Evolutionary conservation across 306 rosid genomes (phyloP).

Genomic region (Geum urbanum): DNA sequence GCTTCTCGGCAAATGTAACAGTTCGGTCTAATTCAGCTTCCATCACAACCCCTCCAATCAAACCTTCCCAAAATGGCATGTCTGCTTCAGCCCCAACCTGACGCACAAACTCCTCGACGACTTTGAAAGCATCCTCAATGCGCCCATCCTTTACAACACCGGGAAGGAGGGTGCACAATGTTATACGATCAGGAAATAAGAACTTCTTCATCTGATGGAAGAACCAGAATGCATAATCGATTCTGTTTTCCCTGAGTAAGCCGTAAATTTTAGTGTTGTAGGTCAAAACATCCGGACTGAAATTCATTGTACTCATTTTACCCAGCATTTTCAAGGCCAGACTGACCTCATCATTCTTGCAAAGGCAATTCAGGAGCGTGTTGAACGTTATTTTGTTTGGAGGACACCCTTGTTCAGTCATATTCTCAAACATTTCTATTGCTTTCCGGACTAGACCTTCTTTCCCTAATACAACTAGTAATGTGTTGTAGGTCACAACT

Average conservation of each 20-base stretch:
- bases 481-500: slow-evolving; percentile 86
- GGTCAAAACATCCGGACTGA: slow-evolving; percentile 76
- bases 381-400: slow-evolving; percentile 80
- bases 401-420: slow-evolving; percentile 66
- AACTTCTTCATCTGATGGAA: slow-evolving; percentile 92
- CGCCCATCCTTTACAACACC: slow-evolving; percentile 54
- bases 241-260: slow-evolving; percentile 58
- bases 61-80: slow-evolving; percentile 64
- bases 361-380: slow-evolving; percentile 73
- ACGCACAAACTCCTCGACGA: slow-evolving; percentile 45
- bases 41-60: slow-evolving; percentile 64
- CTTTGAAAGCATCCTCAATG: slow-evolving; percentile 60
- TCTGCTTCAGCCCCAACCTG: slow-evolving; percentile 38
- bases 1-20: slow-evolving; percentile 60
- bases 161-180: slow-evolving; percentile 85
- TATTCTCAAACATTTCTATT: slow-evolving; percentile 62
- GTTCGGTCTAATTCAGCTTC: slow-evolving; percentile 57
- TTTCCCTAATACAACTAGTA: slow-evolving; percentile 77
- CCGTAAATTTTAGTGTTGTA: slow-evolving; percentile 85
- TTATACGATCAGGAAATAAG: slow-evolving; percentile 74
- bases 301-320: slow-evolving; percentile 65
- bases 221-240: slow-evolving; percentile 76
- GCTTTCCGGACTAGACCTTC: slow-evolving; percentile 59
- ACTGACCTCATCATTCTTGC: slow-evolving; percentile 81
- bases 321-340: slow-evolving; percentile 64